phyloP scores from a whole-genome alignment of 305 asterid genomes.

The Petunia hybrid region DNA sequence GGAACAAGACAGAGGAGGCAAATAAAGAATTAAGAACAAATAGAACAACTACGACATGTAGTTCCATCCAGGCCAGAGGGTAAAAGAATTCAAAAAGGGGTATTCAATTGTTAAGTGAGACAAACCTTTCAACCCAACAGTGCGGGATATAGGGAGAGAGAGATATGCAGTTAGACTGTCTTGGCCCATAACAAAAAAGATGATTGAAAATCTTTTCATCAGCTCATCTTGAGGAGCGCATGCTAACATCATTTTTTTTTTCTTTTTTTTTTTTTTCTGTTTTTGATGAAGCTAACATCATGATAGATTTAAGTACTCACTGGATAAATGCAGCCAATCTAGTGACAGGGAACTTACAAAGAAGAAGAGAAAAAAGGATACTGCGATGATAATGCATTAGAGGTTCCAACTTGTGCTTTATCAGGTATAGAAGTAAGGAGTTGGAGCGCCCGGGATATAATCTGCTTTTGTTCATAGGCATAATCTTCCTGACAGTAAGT shows the following conservation, averaged over 20 bases:
- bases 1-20: conserved; percentile 39
- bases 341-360: conserved; percentile 30
- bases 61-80: neutral
- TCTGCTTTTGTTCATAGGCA: conserved; percentile 64
- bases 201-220: neutral
- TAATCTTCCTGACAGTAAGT: conserved; percentile 51
- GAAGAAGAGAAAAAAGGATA: conserved; percentile 56
- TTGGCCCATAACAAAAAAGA: conserved; percentile 12
- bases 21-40: conserved; percentile 21
- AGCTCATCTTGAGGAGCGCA: neutral
- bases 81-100: neutral
- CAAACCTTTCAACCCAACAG: neutral
- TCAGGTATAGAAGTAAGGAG: conserved; percentile 92
- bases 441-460: conserved; percentile 63
- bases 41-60: neutral
- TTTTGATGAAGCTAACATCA: neutral
- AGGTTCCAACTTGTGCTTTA: conserved; percentile 77
- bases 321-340: conserved; percentile 18
- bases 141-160: conserved; percentile 9
- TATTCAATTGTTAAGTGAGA: neutral
- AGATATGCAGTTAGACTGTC: neutral
- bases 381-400: conserved; percentile 77
- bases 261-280: no score
- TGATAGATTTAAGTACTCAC: neutral
- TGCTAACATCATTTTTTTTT: neutral